These are phyloP conservation scores for Colletotrichum tabaci DNA, from an alignment of 2,329 filamentous ascomycete genomes.

Conservation along the genomic window DNA sequence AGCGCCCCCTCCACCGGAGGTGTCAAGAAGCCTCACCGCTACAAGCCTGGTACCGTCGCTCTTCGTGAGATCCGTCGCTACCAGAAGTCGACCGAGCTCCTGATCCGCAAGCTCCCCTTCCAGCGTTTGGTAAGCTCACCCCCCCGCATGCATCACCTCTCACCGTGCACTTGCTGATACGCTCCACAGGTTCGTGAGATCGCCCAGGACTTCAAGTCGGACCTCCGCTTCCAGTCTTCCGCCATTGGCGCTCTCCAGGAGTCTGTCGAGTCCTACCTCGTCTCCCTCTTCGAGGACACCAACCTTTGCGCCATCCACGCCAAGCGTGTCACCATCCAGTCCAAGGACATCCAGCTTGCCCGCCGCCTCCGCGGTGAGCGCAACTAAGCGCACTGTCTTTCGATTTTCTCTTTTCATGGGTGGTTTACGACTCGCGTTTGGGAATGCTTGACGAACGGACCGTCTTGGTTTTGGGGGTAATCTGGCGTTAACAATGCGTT, in stretches of 20 bases:
- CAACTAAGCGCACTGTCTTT: slow-evolving; percentile 71
- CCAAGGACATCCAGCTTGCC: slow-evolving; percentile 97
- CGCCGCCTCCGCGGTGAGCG: slow-evolving; percentile 95
- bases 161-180: slow-evolving; percentile 30
- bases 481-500: slow-evolving; percentile 63
- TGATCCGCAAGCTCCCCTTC: slow-evolving; percentile 97
- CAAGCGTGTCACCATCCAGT: slow-evolving; percentile 99
- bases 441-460: slow-evolving; percentile 58
- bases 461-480: slow-evolving; percentile 54
- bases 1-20: slow-evolving; percentile 95
- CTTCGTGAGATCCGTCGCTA: slow-evolving; percentile 94
- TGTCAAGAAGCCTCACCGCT: slow-evolving; percentile 95
- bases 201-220: slow-evolving; percentile 94
- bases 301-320: slow-evolving; percentile 99
- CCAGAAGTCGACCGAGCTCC: slow-evolving; percentile 90
- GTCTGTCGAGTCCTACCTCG: slow-evolving; percentile 98
- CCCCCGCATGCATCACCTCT: slow-evolving; percentile 1
- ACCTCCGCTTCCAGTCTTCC: slow-evolving; percentile 97
- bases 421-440: slow-evolving; percentile 58
- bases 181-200: slow-evolving; percentile 85
- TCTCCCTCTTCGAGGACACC: slow-evolving; percentile 98
- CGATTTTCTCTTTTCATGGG: slow-evolving; percentile 49
- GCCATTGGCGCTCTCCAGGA: slow-evolving; percentile 98
- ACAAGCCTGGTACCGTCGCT: slow-evolving; percentile 89
- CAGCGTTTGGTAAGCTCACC: slow-evolving; percentile 81